phyloP scores from a whole-genome alignment of 2,329 filamentous ascomycete genomes.

The Aspergillus sp. region DNA sequence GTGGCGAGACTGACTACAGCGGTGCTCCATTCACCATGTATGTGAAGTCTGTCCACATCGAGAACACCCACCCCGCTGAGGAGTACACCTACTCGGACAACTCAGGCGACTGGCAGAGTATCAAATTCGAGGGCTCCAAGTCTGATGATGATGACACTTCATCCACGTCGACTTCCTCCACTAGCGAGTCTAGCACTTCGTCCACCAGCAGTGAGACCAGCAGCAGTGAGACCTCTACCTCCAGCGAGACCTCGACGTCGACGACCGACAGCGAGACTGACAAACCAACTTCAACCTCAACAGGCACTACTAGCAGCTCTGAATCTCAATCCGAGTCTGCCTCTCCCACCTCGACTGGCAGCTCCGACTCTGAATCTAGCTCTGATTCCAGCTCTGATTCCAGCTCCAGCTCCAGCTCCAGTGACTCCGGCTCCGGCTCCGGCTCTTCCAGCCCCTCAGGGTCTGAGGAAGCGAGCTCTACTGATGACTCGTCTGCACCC shows the following conservation, averaged over 20 bases:
- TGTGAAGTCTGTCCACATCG: conserved; percentile 60
- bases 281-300: conserved; percentile 15
- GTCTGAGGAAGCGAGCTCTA: conserved; percentile 13
- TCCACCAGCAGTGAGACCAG: conserved; percentile 16
- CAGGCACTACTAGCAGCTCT: conserved; percentile 14
- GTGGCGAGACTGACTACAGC: conserved; percentile 66
- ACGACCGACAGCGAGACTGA: background rate
- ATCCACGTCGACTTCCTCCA: conserved; percentile 12
- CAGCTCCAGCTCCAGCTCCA: conserved; percentile 8
- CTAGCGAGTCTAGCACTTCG: conserved; percentile 10
- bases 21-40: conserved; percentile 72
- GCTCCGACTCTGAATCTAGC: background rate
- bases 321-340: conserved; percentile 13
- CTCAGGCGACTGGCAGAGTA: conserved; percentile 63
- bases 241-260: background rate
- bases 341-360: conserved; percentile 15
- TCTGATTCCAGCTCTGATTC: conserved; percentile 9
- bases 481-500: conserved; percentile 11
- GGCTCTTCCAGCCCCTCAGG: conserved; percentile 19
- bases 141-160: conserved; percentile 8
- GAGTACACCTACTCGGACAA: conserved; percentile 56
- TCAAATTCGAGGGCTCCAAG: conserved; percentile 44
- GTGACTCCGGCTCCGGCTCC: conserved; percentile 9
- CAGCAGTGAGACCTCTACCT: conserved; percentile 8
- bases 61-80: conserved; percentile 54